Percentiles rank a stretch among this genome's conserved stretches.
phyloP scores from a whole-genome alignment of 345 rosid species.

The Boechera divaricarpa region DNA sequence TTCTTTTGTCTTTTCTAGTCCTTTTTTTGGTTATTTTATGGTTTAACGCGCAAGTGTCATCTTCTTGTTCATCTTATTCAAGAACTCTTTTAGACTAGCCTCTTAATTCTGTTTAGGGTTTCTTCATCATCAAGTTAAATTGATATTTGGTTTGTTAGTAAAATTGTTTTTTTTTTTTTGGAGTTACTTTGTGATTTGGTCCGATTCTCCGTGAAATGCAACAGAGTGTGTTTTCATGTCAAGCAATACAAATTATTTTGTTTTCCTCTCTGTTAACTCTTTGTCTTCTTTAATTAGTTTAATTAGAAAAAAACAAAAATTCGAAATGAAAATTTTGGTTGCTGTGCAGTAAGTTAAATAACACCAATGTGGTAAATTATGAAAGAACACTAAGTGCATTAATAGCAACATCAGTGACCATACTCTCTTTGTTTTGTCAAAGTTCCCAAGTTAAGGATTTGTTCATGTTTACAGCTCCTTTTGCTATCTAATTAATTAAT shows the following conservation, averaged over 20 bases:
- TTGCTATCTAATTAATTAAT: conserved; percentile 18
- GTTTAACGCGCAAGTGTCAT: too few relatives aligned
- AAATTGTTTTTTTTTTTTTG: neutral
- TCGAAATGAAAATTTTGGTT: neutral
- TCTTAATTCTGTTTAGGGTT: neutral
- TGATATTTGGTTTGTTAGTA: neutral
- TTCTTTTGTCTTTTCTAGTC: neutral
- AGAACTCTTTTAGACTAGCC: neutral
- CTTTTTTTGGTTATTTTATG: too few relatives aligned
- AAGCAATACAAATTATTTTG: conserved; percentile 25
- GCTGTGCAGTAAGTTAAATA: conserved; percentile 30
- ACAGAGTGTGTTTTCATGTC: conserved; percentile 44
- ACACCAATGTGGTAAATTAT: conserved; percentile 23
- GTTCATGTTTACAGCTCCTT: conserved; percentile 42
- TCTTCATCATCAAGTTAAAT: too few relatives aligned
- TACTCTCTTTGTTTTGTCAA: conserved; percentile 28
- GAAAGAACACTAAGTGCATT: conserved; percentile 27
- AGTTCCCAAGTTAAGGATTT: conserved; percentile 42
- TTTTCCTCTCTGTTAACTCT: conserved; percentile 44
- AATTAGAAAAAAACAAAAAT: neutral
- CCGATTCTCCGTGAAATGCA: conserved; percentile 23
- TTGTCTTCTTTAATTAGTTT: conserved; percentile 42
- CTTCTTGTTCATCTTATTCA: neutral
- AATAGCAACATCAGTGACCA: conserved; percentile 34
- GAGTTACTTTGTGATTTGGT: conserved; percentile 27